Conservation (phyloP, 2,329 filamentous ascomycete species). For the Colletotrichum lini region DNA sequence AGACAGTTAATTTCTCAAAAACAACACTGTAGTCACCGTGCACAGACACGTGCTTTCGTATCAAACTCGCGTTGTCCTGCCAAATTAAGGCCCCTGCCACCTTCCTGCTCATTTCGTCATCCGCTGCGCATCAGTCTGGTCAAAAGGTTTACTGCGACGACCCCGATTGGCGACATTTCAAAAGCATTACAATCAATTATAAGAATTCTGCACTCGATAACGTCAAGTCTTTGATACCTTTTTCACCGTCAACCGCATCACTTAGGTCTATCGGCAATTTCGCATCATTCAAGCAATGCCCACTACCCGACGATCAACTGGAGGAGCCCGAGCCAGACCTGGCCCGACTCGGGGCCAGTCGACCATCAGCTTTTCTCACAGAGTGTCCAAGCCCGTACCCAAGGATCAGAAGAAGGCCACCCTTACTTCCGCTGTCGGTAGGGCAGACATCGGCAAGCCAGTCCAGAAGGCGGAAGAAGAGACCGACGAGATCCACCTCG, state of each 20-base stretch:
- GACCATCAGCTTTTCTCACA: constrained; percentile 71
- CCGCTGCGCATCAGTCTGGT: constrained; percentile 6
- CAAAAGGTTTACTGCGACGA: constrained; percentile 13
- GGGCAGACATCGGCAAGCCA: constrained; percentile 43
- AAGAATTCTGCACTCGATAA: background rate
- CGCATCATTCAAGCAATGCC: constrained; percentile 59
- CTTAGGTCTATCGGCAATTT: constrained; percentile 14
- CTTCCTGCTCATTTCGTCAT: constrained; percentile 43
- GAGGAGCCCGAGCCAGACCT: constrained; percentile 53
- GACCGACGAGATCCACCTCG: constrained; percentile 44
- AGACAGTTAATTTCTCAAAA: background rate
- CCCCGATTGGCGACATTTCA: constrained; percentile 29
- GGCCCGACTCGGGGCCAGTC: constrained; percentile 63
- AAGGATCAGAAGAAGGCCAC: constrained; percentile 62
- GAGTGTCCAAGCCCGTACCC: constrained; percentile 68
- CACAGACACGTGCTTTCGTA: constrained; percentile 64
- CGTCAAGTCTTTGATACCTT: background rate
- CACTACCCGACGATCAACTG: constrained; percentile 63
- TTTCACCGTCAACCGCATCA: background rate
- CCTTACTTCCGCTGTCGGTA: constrained; percentile 49
- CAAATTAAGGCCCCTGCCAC: constrained; percentile 51
- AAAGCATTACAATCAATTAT: background rate
- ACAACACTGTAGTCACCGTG: constrained; percentile 56
- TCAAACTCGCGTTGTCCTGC: constrained; percentile 69
- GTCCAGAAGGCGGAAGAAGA: constrained; percentile 43